These are phyloP conservation scores for Teratosphaeriaceae sp. DNA, from an alignment of 2,329 filamentous ascomycete species.

Conservation along the genomic window DNA sequence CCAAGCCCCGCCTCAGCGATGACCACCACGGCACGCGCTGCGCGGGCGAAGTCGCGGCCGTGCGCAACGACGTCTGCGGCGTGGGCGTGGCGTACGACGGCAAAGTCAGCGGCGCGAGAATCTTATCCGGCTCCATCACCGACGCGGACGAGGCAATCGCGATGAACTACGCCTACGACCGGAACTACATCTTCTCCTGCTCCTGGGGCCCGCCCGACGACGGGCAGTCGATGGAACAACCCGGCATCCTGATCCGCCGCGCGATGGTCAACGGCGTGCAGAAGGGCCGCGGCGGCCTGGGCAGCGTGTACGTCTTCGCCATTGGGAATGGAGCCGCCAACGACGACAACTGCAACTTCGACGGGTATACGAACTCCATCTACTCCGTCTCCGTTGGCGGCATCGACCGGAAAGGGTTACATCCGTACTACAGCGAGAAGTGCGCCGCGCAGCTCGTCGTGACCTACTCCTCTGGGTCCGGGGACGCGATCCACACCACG, in stretches of 20 bases:
- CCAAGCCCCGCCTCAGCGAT: conserved; percentile 73
- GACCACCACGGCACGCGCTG: conserved; percentile 91
- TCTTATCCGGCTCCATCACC: conserved; percentile 81
- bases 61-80: conserved; percentile 87
- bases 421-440: conserved; percentile 93
- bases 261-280: conserved; percentile 92
- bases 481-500: conserved; percentile 90
- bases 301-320: conserved; percentile 94
- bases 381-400: conserved; percentile 98
- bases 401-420: conserved; percentile 76
- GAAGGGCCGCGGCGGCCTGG: conserved; percentile 72
- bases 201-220: conserved; percentile 98
- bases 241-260: conserved; percentile 76
- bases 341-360: conserved; percentile 98
- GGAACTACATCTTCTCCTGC: conserved; percentile 97
- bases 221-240: conserved; percentile 87
- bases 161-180: conserved; percentile 84
- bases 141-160: conserved; percentile 89
- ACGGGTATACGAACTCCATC: conserved; percentile 98
- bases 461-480: conserved; percentile 87
- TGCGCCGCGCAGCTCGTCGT: conserved; percentile 95
- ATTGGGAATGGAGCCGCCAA: conserved; percentile 83
- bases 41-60: conserved; percentile 87
- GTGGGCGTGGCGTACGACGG: conserved; percentile 94
- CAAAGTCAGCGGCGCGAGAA: conserved; percentile 84